Evolutionary conservation across 805 yeast species (phyloP).

Genomic region (Yarrowia divulgata): DNA sequence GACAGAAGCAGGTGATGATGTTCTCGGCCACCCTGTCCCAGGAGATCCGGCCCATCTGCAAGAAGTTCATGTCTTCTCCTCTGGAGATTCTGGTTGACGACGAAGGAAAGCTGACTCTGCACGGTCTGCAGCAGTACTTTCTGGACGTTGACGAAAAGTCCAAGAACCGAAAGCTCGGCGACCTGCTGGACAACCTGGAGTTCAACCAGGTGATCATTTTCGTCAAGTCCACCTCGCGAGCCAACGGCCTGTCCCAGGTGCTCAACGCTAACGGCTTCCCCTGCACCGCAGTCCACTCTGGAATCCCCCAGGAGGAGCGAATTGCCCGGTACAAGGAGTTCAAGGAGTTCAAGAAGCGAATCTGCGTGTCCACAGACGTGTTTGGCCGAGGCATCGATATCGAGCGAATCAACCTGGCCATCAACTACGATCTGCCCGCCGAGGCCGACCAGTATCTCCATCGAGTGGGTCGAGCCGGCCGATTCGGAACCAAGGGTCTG

Average conservation of each 20-base stretch:
- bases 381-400: slow-evolving; percentile 99
- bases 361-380: slow-evolving; percentile 97
- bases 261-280: slow-evolving; percentile 95
- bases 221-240: slow-evolving; percentile 90
- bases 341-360: slow-evolving; percentile 98
- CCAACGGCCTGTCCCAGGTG: slow-evolving; percentile 86
- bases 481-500: slow-evolving; percentile 99
- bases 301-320: slow-evolving; percentile 96
- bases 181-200: slow-evolving; percentile 89
- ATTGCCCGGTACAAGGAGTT: slow-evolving; percentile 94
- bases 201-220: slow-evolving; percentile 98
- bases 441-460: slow-evolving; percentile 98
- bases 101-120: slow-evolving; percentile 95
- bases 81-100: slow-evolving; percentile 97
- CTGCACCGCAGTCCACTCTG: slow-evolving; percentile 94
- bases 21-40: slow-evolving; percentile 94
- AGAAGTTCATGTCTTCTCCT: slow-evolving; percentile 97
- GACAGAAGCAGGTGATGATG: slow-evolving; percentile 99
- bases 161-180: slow-evolving; percentile 91
- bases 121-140: slow-evolving; percentile 97
- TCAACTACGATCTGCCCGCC: slow-evolving; percentile 93
- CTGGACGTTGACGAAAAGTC: slow-evolving; percentile 87
- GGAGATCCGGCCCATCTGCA: slow-evolving; percentile 95
- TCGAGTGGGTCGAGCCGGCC: slow-evolving; percentile 99
- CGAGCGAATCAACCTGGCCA: slow-evolving; percentile 97